Conservation (phyloP, 352 stramenopile species). For the Globisporangium polare region DNA sequence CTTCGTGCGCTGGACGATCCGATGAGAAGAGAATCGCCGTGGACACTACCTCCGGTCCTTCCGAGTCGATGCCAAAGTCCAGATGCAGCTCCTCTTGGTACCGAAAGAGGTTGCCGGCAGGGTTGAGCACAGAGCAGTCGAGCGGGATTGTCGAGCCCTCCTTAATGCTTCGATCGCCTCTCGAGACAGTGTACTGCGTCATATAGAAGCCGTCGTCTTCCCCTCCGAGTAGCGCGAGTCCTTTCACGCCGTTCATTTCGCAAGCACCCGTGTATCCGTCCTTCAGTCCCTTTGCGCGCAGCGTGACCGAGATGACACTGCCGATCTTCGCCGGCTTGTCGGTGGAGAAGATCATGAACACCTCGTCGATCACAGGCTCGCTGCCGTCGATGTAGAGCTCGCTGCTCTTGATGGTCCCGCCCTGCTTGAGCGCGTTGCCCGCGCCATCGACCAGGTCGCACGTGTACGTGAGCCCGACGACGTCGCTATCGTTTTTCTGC, state of each 20-base stretch:
- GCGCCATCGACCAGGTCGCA: constrained; percentile 31
- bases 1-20: constrained; percentile 54
- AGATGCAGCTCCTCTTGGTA: constrained; percentile 38
- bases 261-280: constrained; percentile 47
- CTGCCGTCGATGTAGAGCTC: constrained; percentile 34
- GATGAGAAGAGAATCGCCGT: constrained; percentile 57
- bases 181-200: constrained; percentile 53
- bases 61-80: constrained; percentile 52
- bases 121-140: constrained; percentile 37
- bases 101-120: constrained; percentile 31
- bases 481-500: constrained; percentile 40
- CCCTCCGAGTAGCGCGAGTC: constrained; percentile 33
- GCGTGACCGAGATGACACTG: constrained; percentile 49
- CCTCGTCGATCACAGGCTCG: constrained; percentile 27
- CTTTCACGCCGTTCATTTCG: constrained; percentile 43
- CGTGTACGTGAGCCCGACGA: constrained; percentile 28
- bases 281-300: constrained; percentile 32
- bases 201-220: constrained; percentile 63
- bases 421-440: constrained; percentile 17
- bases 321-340: constrained; percentile 56
- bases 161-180: constrained; percentile 33
- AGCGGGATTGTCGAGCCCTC: constrained; percentile 33
- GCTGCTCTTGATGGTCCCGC: constrained; percentile 24
- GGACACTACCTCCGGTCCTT: constrained; percentile 33
- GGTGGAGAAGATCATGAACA: constrained; percentile 62